Evolutionary conservation across 331 rosid species (phyloP), one percentile per base, ranked within the genome.

Genomic region (Dryas integrifolia): DNA sequence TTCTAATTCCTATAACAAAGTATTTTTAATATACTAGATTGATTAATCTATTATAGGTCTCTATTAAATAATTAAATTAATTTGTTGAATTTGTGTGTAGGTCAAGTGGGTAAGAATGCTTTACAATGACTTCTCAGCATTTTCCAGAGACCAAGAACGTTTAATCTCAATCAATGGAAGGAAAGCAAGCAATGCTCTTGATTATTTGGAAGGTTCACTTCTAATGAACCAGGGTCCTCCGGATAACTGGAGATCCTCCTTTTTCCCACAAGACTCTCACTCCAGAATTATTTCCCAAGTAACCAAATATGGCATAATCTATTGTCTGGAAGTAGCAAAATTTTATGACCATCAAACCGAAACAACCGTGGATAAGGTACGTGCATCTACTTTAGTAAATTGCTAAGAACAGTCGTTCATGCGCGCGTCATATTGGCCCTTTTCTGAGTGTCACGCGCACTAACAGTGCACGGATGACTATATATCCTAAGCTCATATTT

Each of bases 171-270:
- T 82, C 35, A 86, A 84, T 64, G 97, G 89, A 75, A 76, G 84
- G 79, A 79, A 82, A 64, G 78, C 85, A 74, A 66, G 65, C 9
- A 75, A 44, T 44, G 90, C 85, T 62, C 79, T 93, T 47, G 79
- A 93, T 77, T 93, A 89, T 70, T 70, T 93, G 84, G 98, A 91
- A 85, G 98, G 98, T 52, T 79, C 83, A 26, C 84, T 93, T 71
- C 83, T 93, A 59, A 76, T 89, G 84, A 79, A 89, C 78, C 91
- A 85, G 53, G 92, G 90, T 16, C 71, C 92, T 48, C 86, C 87
- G 41, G 82, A 90, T 78, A 93, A 74, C 63, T 93, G 98, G 98
- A 82, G 98, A 70, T 93, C 98, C 73, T 91, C 98, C 45, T 93
- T 91, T 82, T 93, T 91, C 55, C 97, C 98, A 65, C 55, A 24